Evolutionary conservation across 257 asterid species (phyloP).

Genomic region (Penstemon davidsonii): DNA sequence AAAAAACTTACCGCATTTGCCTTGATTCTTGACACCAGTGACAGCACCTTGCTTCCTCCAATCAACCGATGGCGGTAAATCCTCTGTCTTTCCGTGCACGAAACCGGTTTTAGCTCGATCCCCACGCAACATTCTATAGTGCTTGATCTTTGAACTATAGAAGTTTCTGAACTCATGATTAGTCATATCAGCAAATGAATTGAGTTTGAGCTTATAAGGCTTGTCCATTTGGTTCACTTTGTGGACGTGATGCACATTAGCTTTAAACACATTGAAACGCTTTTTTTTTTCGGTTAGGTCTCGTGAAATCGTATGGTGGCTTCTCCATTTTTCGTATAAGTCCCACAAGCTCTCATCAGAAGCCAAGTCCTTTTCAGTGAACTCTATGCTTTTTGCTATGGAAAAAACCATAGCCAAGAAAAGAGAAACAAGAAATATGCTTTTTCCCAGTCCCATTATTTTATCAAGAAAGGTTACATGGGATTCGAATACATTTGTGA

Average conservation of each 20-base stretch:
- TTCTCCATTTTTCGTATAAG: slow-evolving; percentile 77
- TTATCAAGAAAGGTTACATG: slow-evolving; percentile 16
- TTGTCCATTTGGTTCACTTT: slow-evolving; percentile 63
- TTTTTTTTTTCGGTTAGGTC: slow-evolving; percentile 57
- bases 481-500: not conserved
- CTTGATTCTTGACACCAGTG: slow-evolving; percentile 78
- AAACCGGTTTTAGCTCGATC: slow-evolving; percentile 44
- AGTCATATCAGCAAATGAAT: slow-evolving; percentile 76
- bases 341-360: slow-evolving; percentile 86
- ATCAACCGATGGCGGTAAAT: slow-evolving; percentile 66
- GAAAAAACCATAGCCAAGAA: slow-evolving; percentile 36
- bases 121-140: slow-evolving; percentile 61
- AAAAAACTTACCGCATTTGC: slow-evolving; percentile 63
- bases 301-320: slow-evolving; percentile 70
- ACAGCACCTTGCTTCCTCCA: slow-evolving; percentile 89
- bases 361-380: slow-evolving; percentile 67
- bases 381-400: slow-evolving; percentile 53
- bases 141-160: slow-evolving; percentile 67
- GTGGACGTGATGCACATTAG: slow-evolving; percentile 68
- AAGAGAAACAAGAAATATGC: slow-evolving; percentile 37
- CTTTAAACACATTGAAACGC: slow-evolving; percentile 85
- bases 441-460: slow-evolving; percentile 37
- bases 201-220: slow-evolving; percentile 86
- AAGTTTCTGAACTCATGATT: slow-evolving; percentile 61
- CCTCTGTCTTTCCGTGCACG: slow-evolving; percentile 45